Percentiles rank a stretch among this genome's conserved stretches.
These are phyloP conservation scores for Musa acuminata DNA, from an alignment of 176 grass and related monocot genomes.

Conservation along the genomic window DNA sequence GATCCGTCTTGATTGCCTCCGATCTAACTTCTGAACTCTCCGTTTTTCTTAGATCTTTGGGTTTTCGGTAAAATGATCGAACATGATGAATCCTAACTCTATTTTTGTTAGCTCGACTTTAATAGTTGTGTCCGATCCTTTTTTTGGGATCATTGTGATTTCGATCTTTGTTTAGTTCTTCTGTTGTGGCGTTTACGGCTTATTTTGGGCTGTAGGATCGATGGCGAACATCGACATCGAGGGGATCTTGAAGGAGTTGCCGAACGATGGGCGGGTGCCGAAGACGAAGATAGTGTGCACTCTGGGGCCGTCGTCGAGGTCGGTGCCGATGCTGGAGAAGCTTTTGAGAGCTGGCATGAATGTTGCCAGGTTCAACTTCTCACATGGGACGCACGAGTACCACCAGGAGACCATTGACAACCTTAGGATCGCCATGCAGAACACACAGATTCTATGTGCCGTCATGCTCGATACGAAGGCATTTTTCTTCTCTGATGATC, in stretches of 20 bases:
- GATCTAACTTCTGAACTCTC: neutral
- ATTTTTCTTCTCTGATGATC: neutral
- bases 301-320: conserved; percentile 18
- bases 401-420: conserved; percentile 23
- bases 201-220: neutral
- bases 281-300: conserved; percentile 25
- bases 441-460: conserved; percentile 19
- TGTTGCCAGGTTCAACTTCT: conserved; percentile 21
- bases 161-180: neutral
- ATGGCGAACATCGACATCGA: conserved; percentile 18
- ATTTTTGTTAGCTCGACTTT: neutral
- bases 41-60: neutral
- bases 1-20: neutral
- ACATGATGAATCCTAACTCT: neutral
- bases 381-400: conserved; percentile 18
- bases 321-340: conserved; percentile 21
- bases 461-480: conserved; percentile 24
- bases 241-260: conserved; percentile 16
- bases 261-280: conserved; percentile 10
- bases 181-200: neutral
- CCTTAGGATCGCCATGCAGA: conserved; percentile 22
- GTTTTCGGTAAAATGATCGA: neutral
- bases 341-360: conserved; percentile 20
- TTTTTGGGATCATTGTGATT: neutral
- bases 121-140: neutral